Evolutionary conservation across 1,139 yeast species (phyloP).

Genomic region (Meyerozyma guilliermondii): DNA sequence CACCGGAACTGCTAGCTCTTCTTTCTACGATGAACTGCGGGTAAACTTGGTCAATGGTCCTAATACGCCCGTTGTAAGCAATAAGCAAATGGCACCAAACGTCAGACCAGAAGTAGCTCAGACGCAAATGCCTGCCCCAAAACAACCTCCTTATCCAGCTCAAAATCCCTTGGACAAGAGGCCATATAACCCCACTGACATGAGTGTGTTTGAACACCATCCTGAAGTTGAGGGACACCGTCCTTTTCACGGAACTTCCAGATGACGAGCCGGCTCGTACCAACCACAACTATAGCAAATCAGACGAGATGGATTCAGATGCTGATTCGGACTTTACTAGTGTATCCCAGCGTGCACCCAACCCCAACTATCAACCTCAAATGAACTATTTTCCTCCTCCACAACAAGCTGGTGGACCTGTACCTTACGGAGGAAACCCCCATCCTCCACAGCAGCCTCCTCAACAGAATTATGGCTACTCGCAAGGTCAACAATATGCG

Average conservation of each 20-base stretch:
- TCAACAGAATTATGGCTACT: background rate
- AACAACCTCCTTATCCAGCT: conserved; percentile 20
- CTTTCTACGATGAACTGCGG: conserved; percentile 16
- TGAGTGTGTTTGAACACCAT: conserved; percentile 40
- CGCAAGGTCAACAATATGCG: conserved; percentile 3
- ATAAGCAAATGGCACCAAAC: conserved; percentile 30
- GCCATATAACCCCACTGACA: conserved; percentile 15
- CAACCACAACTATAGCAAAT: conserved; percentile 5
- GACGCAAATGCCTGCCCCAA: conserved; percentile 13
- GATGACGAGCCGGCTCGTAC: conserved; percentile 23
- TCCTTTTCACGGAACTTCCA: conserved; percentile 41
- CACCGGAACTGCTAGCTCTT: conserved; percentile 9
- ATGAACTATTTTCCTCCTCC: conserved; percentile 4
- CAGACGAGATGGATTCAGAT: conserved; percentile 8
- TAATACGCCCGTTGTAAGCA: conserved; percentile 26
- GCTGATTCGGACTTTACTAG: conserved; percentile 12
- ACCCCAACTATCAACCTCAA: conserved; percentile 6
- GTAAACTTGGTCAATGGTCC: conserved; percentile 23
- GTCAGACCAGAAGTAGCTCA: conserved; percentile 23
- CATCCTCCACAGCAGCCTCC: conserved; percentile 7
- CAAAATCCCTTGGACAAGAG: conserved; percentile 14
- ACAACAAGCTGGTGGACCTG: conserved; percentile 3
- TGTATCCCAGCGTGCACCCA: conserved; percentile 12
- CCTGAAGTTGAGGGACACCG: conserved; percentile 45
- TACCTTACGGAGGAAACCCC: background rate